Evolutionary conservation across 371 early-diverging fungal genomes (phyloP), one percentile per base, ranked within the genome.

Genomic region (Entomophthora muscae): DNA sequence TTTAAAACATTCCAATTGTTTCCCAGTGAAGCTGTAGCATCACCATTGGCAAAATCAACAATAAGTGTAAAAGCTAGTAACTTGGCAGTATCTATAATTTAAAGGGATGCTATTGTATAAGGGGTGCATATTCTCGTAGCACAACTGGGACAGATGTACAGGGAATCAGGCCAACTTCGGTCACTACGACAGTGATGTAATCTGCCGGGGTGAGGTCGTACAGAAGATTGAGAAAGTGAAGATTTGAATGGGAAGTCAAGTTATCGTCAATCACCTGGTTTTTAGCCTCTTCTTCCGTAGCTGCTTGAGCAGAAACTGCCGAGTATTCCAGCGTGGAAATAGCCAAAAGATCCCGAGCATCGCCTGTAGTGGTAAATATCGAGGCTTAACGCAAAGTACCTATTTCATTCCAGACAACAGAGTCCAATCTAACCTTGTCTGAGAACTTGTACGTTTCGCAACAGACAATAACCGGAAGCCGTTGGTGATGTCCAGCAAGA

Each of bases 381-480:
- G 17, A 42, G 42, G n/a, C n/a, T 17, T 42, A 42, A 42, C 5
- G 17, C 24, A 51, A 73, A 71, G 53, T 66, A 74, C 88, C 95
- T 61, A 96, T 77, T 72, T 97, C 98, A 72, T 98, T 97, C 84
- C 82, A 82, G 1, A 95, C 95, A 69, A 95, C 86, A 1, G 95
- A 89, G 72, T 97, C 98, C 26, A 98, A 78, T 69, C 93, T 89
- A 23, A 91, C 88, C 13, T 84, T 79, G 55, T 95, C 92, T 61
- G 86, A 84, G 68, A 97, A 97, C 76, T 98, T 98, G 77, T 93
- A 95, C 0, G 89, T 90, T 73, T 95, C 98, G 72, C 96, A 93
- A 65, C 87, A 81, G 10, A 93, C 93, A 76, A 98, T 90, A 22
- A 96, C 93, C 1, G 98, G 98, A 26, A 96, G 82, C 68, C 89